Conservation (phyloP, 805 yeast species). For the Candida arabinofermentans region DNA sequence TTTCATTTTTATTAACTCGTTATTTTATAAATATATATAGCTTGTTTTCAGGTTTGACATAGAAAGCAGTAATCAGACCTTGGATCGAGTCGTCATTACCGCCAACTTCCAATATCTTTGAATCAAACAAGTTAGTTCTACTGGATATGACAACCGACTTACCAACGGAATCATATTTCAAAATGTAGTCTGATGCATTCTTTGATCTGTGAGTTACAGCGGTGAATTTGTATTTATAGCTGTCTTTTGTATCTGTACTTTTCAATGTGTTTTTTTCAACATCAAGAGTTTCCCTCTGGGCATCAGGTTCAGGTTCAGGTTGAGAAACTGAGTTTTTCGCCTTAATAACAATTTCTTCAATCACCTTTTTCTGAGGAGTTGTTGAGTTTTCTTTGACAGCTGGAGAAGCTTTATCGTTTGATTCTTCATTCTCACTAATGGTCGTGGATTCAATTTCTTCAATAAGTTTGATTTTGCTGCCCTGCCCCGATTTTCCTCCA, state of each 20-base stretch:
- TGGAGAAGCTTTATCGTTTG: constrained; percentile 1
- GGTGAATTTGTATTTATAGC: background rate
- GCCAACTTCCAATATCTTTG: constrained; percentile 9
- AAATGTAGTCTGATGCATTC: constrained; percentile 32
- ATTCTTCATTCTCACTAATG: too few relatives aligned
- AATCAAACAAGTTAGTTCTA: background rate
- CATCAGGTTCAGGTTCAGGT: too few relatives aligned
- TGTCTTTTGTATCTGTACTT: background rate
- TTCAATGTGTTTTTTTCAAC: background rate
- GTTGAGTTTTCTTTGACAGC: background rate
- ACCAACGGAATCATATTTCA: constrained; percentile 25
- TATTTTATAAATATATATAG: constrained; percentile 12
- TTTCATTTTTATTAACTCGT: too few relatives aligned
- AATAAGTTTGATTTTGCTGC: constrained; percentile 46
- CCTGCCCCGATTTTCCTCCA: too few relatives aligned
- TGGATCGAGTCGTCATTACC: constrained; percentile 23
- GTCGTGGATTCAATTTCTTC: constrained; percentile 41
- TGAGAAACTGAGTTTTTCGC: too few relatives aligned
- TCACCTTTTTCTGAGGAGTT: too few relatives aligned
- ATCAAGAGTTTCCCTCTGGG: too few relatives aligned
- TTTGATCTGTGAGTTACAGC: constrained; percentile 1
- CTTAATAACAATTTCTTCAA: too few relatives aligned
- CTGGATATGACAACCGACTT: constrained; percentile 24
- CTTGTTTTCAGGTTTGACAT: constrained; percentile 3
- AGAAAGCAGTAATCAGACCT: constrained; percentile 6